Base-by-base conservation (phyloP, 768 basidiomycete genomes). In the Naganishia vishniacii region DNA sequence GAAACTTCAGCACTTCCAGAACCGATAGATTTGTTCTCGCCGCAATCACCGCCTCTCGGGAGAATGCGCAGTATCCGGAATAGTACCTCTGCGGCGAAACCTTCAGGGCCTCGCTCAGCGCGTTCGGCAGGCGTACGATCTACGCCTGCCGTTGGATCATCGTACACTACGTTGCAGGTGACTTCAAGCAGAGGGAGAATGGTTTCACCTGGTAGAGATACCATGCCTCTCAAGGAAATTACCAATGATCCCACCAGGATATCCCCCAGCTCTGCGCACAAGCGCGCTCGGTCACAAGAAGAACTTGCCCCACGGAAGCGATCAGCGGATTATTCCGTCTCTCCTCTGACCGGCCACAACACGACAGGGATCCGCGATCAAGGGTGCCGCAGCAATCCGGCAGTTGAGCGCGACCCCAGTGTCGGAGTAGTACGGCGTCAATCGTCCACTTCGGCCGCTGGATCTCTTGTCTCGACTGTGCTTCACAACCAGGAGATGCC, bases 241-340 rank as follows among this genome's bases (percentile, higher is more conserved):
- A 66, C 67, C 12, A 60, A 65, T 44, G 66, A 66, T 20, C n/a
- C 34, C 8, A 15, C 28, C 32, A 53, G 25, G 20, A 51, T n/a
- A 51, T 16, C 68, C 12, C 58, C 53, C 9, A 48, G 31, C 1
- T 65, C 67, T 15, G 66, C 70, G 3, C 40, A 53, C 31, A 77
- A 77, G 41, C 67, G 76, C 25, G 71, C 72, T 42, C 73, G 71
- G 26, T 77, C 76, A 6, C 62, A 64, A 31, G 76, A 77, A 42
- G 69, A 72, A n/a, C 53, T 75, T 16, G 61, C 68, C 2, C 73
- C 76, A 18, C 68, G 74, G 1, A 77, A 77, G 59, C 61, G 73
- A 31, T 74, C 73, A 23, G 56, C 47, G 11, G 65, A 67, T 42
- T 37, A 45, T 20, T 29, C 49, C 9, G 41, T 32, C 11, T 47